These are phyloP conservation scores for Periconia macrospinosa DNA, from an alignment of 2,329 filamentous ascomycete genomes.

Conservation along the genomic window DNA sequence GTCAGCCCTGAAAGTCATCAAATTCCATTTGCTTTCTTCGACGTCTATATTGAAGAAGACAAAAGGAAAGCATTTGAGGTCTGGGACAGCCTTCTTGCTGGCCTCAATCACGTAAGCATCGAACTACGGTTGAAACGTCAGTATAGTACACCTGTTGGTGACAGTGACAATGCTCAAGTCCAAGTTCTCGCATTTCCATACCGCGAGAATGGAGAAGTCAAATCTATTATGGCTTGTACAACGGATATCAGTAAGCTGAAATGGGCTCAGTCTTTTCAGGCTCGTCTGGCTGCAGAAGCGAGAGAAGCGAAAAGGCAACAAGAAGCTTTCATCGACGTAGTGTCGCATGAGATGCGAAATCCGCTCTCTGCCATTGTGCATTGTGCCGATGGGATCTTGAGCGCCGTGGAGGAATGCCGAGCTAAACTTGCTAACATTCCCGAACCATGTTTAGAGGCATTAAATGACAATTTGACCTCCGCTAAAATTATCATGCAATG, in stretches of 20 bases:
- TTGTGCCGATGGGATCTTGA: constrained; percentile 47
- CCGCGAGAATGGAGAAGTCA: constrained; percentile 30
- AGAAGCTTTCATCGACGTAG: constrained; percentile 44
- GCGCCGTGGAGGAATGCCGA: constrained; percentile 34
- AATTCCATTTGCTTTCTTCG: constrained; percentile 20
- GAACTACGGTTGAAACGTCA: constrained; percentile 35
- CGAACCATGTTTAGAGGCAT: constrained; percentile 22
- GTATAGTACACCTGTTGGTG: constrained; percentile 34
- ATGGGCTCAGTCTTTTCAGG: constrained; percentile 44
- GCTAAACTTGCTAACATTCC: constrained; percentile 24
- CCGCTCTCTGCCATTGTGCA: constrained; percentile 49
- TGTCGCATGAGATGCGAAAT: constrained; percentile 51
- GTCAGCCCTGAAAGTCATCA: constrained; percentile 18
- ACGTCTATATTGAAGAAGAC: constrained; percentile 33
- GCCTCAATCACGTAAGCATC: constrained; percentile 26
- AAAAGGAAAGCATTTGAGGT: constrained; percentile 22
- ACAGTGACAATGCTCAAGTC: constrained; percentile 33
- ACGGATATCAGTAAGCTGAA: constrained; percentile 45
- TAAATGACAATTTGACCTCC: constrained; percentile 36
- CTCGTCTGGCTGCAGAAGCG: constrained; percentile 40
- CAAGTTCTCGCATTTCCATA: constrained; percentile 40
- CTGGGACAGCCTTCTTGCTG: constrained; percentile 27
- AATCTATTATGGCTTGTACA: constrained; percentile 41
- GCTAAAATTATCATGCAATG: constrained; percentile 50
- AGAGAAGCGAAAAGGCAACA: constrained; percentile 44